Evolutionary conservation across 768 basidiomycete genomes (phyloP).

Genomic region (Suillus weaverae): DNA sequence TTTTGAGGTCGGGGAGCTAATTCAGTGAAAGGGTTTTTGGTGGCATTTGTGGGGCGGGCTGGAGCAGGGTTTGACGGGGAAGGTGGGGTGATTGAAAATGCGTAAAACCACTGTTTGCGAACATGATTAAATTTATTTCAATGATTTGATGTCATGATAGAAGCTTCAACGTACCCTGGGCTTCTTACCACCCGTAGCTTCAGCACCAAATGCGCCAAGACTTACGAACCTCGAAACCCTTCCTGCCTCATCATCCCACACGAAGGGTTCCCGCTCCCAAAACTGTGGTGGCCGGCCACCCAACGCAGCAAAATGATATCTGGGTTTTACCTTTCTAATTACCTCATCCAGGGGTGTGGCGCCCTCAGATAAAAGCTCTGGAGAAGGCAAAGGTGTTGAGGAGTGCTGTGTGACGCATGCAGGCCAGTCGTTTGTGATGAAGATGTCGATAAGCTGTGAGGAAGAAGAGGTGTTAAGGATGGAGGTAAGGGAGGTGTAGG

Average conservation of each 20-base stretch:
- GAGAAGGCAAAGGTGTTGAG: constrained; percentile 45
- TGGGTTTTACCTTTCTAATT: constrained; percentile 66
- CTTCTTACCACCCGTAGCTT: constrained; percentile 64
- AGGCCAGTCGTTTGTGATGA: constrained; percentile 82
- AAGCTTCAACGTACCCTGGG: constrained; percentile 62
- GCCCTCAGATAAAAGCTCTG: constrained; percentile 42
- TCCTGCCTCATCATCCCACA: constrained; percentile 72
- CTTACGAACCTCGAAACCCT: constrained; percentile 77
- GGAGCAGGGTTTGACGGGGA: constrained; percentile 35
- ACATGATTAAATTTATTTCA: background rate
- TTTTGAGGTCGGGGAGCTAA: constrained; percentile 43
- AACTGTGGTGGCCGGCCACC: constrained; percentile 71
- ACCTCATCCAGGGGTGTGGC: constrained; percentile 66
- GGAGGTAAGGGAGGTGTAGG: constrained; percentile 63
- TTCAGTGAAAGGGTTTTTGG: constrained; percentile 69
- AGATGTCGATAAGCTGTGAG: constrained; percentile 73
- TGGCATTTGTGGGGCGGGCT: constrained; percentile 59
- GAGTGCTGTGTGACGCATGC: constrained; percentile 63
- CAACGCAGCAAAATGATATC: constrained; percentile 81
- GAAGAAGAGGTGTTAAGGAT: constrained; percentile 62
- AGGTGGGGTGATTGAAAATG: constrained; percentile 78
- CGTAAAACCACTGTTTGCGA: constrained; percentile 87
- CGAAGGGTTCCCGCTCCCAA: constrained; percentile 94
- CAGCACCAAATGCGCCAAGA: constrained; percentile 83
- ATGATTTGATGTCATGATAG: background rate